phyloP scores from a whole-genome alignment of 345 rosid genomes.

The Eutrema heterophyllum region DNA sequence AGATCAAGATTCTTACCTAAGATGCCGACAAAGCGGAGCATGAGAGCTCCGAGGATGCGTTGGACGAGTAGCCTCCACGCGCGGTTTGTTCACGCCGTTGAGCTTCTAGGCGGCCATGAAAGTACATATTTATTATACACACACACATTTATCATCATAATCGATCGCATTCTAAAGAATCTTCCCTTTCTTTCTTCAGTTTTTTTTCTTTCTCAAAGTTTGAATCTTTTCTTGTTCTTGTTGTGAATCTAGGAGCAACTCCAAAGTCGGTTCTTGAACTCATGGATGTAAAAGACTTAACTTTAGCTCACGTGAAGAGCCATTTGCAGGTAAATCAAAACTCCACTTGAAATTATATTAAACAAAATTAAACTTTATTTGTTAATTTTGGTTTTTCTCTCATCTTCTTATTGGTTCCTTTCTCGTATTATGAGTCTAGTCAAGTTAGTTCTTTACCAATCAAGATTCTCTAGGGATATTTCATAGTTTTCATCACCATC shows the following conservation, averaged over 20 bases:
- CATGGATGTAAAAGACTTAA: conserved; percentile 89
- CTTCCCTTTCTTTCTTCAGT: neutral
- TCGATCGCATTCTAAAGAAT: neutral
- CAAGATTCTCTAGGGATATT: neutral
- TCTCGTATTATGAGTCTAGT: conserved; percentile 1
- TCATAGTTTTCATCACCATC: conserved; percentile 31
- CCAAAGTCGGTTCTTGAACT: conserved; percentile 90
- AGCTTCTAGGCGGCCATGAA: conserved; percentile 95
- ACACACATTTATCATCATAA: neutral
- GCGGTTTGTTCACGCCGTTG: conserved; percentile 82
- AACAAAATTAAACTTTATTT: neutral
- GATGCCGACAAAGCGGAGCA: conserved; percentile 62
- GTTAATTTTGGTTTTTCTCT: neutral
- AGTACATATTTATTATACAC: conserved; percentile 33
- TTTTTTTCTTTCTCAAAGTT: neutral
- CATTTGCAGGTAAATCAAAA: conserved; percentile 69
- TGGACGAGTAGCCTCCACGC: conserved; percentile 92
- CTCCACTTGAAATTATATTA: neutral
- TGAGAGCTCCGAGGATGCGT: conserved; percentile 91
- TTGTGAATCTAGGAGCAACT: conserved; percentile 61
- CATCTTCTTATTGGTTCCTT: conserved; percentile 12
- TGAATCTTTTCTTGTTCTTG: neutral
- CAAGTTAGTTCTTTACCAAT: neutral
- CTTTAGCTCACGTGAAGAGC: conserved; percentile 87
- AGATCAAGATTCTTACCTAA: conserved; percentile 73